phyloP scores from a whole-genome alignment of 2,329 filamentous ascomycete species.

The Colletotrichum tanaceti region DNA sequence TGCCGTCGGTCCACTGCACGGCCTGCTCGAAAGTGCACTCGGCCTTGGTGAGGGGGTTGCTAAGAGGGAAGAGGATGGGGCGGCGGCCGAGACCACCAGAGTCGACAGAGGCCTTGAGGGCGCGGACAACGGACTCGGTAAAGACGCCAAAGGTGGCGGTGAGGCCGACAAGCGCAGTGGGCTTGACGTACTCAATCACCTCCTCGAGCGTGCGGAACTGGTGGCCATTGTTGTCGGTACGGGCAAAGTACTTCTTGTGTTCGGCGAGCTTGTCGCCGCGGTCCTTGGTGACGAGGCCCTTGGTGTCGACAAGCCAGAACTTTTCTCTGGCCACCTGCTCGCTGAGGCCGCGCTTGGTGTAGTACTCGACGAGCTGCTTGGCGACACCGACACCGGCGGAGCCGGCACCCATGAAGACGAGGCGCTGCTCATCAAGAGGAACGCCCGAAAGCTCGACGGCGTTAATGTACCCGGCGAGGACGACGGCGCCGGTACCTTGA shows the following conservation, averaged over 20 bases:
- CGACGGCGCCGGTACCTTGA: constrained; percentile 95
- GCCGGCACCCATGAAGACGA: constrained; percentile 96
- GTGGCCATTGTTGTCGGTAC: constrained; percentile 71
- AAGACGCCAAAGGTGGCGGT: constrained; percentile 96
- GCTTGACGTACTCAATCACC: constrained; percentile 94
- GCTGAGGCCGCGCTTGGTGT: constrained; percentile 89
- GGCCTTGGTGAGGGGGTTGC: constrained; percentile 95
- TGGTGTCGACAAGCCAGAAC: constrained; percentile 98
- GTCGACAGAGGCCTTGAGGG: constrained; percentile 73
- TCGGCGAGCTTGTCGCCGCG: constrained; percentile 93
- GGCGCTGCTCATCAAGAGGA: constrained; percentile 87
- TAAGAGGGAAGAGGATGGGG: constrained; percentile 95
- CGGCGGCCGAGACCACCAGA: constrained; percentile 75
- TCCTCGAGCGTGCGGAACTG: constrained; percentile 86
- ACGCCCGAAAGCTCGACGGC: constrained; percentile 87
- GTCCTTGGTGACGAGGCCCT: constrained; percentile 92
- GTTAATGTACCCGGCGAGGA: constrained; percentile 80
- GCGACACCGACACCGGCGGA: constrained; percentile 97
- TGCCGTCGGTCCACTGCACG: constrained; percentile 89
- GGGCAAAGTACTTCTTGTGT: constrained; percentile 82
- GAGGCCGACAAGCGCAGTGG: constrained; percentile 92
- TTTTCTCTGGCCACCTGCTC: constrained; percentile 89
- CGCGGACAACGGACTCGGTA: constrained; percentile 84
- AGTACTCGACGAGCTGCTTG: constrained; percentile 97
- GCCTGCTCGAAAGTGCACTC: constrained; percentile 98